Base-by-base conservation (phyloP, 139 green algal genomes). In the Microglena sp. region DNA sequence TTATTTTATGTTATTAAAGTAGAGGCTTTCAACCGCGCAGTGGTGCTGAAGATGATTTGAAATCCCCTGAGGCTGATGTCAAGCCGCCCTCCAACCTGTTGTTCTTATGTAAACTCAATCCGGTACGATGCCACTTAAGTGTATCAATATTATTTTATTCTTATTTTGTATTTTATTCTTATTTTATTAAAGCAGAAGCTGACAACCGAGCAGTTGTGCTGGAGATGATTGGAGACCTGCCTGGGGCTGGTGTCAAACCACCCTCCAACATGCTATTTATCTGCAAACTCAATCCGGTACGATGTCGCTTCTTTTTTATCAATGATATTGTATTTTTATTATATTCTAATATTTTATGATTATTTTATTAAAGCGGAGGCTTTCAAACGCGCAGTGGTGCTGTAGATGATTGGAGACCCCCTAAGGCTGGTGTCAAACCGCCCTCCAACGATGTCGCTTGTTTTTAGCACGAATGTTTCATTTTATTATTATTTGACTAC, bases 101-200 rank as follows among this genome's bases (percentile, higher is more conserved):
- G 2, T n/a, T n/a, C n/a, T n/a, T n/a, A n/a, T 98, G 94, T 86
- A 97, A 97, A 77, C 83, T 99, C 27, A 99, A 99, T 72, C 89
- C 89, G 2, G 80, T 82, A n/a, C n/a, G n/a, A n/a, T n/a, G n/a
- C n/a, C n/a, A n/a, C n/a, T n/a, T n/a, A n/a, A n/a, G n/a, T n/a
- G n/a, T n/a, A n/a, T n/a, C n/a, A n/a, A n/a, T n/a, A n/a, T n/a
- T n/a, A n/a, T n/a, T n/a, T n/a, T n/a, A n/a, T n/a, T n/a, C n/a
- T n/a, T n/a, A n/a, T n/a, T n/a, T n/a, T n/a, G n/a, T n/a, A n/a
- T n/a, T n/a, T n/a, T n/a, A n/a, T n/a, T n/a, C n/a, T n/a, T n/a
- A n/a, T n/a, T n/a, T n/a, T n/a, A n/a, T n/a, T n/a, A n/a, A n/a
- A n/a, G n/a, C 82, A 24, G 93, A 98, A 68, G 93, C 93, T 7